Evolutionary conservation across 2,329 filamentous ascomycete species (phyloP).

Genomic region (Apiospora sp.): DNA sequence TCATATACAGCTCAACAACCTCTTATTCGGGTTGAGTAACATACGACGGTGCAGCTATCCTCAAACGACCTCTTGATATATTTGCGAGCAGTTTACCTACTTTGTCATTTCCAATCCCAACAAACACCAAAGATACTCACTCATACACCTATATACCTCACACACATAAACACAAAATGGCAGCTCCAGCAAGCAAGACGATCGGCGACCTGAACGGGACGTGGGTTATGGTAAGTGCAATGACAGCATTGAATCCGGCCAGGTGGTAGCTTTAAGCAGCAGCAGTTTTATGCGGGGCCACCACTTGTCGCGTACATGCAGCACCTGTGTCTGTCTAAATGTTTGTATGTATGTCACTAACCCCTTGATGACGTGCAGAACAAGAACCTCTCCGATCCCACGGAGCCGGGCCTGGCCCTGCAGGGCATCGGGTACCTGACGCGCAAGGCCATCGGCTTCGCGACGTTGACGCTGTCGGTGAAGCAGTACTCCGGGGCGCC

Average conservation of each 20-base stretch:
- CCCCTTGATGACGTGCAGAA: slow-evolving; percentile 62
- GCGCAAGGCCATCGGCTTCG: slow-evolving; percentile 75
- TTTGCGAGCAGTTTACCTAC: neutral
- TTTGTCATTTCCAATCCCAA: neutral
- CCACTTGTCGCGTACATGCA: neutral
- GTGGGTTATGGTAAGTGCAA: slow-evolving; percentile 71
- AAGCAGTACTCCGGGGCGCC: slow-evolving; percentile 60
- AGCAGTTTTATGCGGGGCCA: neutral
- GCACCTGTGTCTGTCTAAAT: neutral
- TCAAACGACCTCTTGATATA: neutral
- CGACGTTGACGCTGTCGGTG: slow-evolving; percentile 72
- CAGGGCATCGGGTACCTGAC: slow-evolving; percentile 77
- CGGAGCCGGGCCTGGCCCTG: slow-evolving; percentile 73
- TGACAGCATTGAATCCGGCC: neutral
- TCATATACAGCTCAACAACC: neutral
- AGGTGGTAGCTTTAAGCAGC: slow-evolving; percentile 4
- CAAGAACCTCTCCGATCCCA: slow-evolving; percentile 73
- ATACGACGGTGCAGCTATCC: neutral
- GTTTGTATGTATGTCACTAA: neutral
- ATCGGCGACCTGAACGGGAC: slow-evolving; percentile 73
- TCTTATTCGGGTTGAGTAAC: neutral
- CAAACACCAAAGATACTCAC: neutral
- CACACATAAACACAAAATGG: slow-evolving; percentile 59
- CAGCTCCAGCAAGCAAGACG: slow-evolving; percentile 72
- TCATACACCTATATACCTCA: neutral